Evolutionary conservation across 495 filamentous ascomycete genomes (phyloP), one percentile per base, ranked within the genome.

Genomic region (Talaromyces wortmannii): DNA sequence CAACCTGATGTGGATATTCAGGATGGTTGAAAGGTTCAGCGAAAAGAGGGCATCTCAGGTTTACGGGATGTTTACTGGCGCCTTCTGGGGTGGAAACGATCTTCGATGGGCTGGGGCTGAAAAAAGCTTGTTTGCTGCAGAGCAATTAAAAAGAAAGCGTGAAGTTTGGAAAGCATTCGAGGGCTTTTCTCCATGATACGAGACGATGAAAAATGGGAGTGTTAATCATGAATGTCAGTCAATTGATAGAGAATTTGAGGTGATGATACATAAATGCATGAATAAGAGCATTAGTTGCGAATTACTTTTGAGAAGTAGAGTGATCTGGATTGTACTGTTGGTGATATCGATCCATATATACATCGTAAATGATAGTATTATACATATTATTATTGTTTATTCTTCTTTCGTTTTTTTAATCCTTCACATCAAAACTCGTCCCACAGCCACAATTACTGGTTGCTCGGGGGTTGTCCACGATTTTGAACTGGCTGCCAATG

Each of bases 401-500:
- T 10, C 36, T 10, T 55, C 10, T 55, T 48, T 55, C 18, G n/a
- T 32, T 31, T n/a, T 12, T 59, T 75, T 59, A 81, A 61, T 70
- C 66, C 65, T 88, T 89, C 60, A 97, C 90, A 76, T 98, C 94
- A 72, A 98, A 98, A 67, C 94, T 97, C 15, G 94, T 96, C 18
- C 94, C 94, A 75, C 95, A 98, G 0, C 94, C 94, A 78, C 94
- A 98, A 68, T 89, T 96, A 72, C 91, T 96, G 43, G 84, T 89
- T 8, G 95, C 94, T 30, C 83, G 69, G 0, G 95, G 94, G 63
- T 96, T 97, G 62, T 91, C 90, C 51, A 91, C 86, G 64, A 97
- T 90, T 78, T 92, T 95, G 69, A 98, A 98, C 74, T 97, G 91
- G 58, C 90, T 96, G 32, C 95, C 94, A 70, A 98, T 98, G 69